Evolutionary conservation across 345 rosid species (phyloP), one percentile per base, ranked within the genome.

Genomic region (Corchorus olitorius): DNA sequence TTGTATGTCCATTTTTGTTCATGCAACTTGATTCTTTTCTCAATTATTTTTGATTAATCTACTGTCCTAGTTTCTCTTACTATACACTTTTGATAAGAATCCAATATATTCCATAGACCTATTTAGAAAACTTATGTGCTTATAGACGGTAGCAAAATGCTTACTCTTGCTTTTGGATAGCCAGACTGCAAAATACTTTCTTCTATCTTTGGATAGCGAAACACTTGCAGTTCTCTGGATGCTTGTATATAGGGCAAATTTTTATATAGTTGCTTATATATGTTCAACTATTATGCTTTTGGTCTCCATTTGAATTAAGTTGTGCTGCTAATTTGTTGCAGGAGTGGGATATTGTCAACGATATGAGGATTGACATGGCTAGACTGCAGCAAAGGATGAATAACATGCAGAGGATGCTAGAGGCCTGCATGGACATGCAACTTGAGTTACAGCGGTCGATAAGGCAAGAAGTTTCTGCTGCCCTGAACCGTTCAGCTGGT

Each of bases 381-480:
- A 86, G 97, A 83, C 82, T 95, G 69, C 98, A 95, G 68, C 99
- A 95, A 62, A 89, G 97, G 87, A 93, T 95, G 98, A 92, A 90
- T 81, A 90, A 81, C 83, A 80, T 95, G 88, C 98, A 95, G 84
- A 84, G 94, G 79, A 93, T 90, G 94, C 83, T 95, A 73, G 98
- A 90, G 85, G 86, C 98, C 62, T 95, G 99, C 85, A 95, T 95
- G 99, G 98, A 95, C 76, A 95, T 95, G 99, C 99, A 95, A 81
- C 93, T 91, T 17, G 97, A 95, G 88, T 78, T 95, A 86, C 99
- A 93, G 78, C 87, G 96, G 72, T 91, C 97, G 59, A 89, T 95
- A 74, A 89, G 90, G 81, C 98, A 93, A 74, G 99, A 95, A 82
- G 91, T 93, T 64, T 93, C 97, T 14, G 91, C 96, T 8, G 97